Base-by-base conservation (phyloP, 2,329 filamentous ascomycete species). In the Xylaria sp. region DNA sequence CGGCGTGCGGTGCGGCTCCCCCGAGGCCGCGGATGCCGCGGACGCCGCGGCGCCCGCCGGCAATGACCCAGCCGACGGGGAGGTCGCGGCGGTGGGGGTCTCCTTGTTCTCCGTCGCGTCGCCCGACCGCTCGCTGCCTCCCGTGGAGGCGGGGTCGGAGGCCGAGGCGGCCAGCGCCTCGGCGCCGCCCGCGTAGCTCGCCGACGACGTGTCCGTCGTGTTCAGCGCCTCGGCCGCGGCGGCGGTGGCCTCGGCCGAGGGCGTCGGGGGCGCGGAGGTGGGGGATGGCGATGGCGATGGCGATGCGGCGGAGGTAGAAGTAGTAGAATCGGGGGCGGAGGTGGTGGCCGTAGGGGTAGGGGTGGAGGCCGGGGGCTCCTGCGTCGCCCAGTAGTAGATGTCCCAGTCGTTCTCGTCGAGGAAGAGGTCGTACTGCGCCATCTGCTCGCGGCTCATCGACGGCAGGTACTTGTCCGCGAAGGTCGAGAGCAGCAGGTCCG, bases 321-420 rank as follows among this genome's bases (percentile, higher is more conserved):
- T 18, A 50, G 54, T 24, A 48, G 42, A 16, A 9, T 24, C 16
- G 21, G 54, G 19, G 13, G 53, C n/a, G 16, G 50, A 17, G 26
- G 50, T 20, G 54, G 58, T 21, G 55, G 57, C 16, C 57, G 75
- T 66, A 21, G 71, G 61, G 52, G 85, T 79, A 53, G 76, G 72
- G 24, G 83, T 80, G 5, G 82, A 82, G 1, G 79, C 76, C 4
- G 82, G 76, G 11, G 87, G 80, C 64, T 91, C 86, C 74, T 99
- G 94, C 16, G 94, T 99, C 2, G 90, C 91, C 94, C 94, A 99
- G 81, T 99, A 99, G 81, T 99, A 99, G 58, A 99, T 97, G 72
- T 99, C 94, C 94, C 94, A 99, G 78, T 99, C 94, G 74, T 99
- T 99, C 77, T 99, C 94, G 74, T 99, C 94, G 52, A 99, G 86